Evolutionary conservation across 257 asterid species (phyloP), one percentile per base, ranked within the genome.

Genomic region (Ehretia macrophylla): DNA sequence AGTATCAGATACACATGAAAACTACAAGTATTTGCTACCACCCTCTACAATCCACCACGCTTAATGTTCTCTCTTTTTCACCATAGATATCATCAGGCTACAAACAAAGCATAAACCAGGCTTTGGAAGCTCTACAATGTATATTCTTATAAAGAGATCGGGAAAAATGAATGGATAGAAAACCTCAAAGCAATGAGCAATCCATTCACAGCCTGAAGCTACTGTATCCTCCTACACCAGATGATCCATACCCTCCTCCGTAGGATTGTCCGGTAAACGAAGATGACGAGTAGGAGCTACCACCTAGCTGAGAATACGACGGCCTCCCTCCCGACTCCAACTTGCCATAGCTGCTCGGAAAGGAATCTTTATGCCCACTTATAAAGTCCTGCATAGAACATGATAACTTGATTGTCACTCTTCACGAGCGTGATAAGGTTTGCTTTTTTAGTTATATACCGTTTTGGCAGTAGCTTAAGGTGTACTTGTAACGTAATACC

Each of bases 191-290:
- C 35, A 27, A 27, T 27, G 35, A 27, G 35, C n/a, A 40, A 51
- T 51, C 40, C 32, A 54, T 57, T 78, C 68, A 82, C 38, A 70
- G 68, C 79, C 96, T 79, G 74, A 64, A 87, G 72, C 79, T 70
- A 66, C 69, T 66, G 56, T 85, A 83, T 16, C 95, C 94, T 51
- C 95, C 95, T 35, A 65, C 62, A 37, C 88, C 86, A 55, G 87
- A 81, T 22, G 90, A 82, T 42, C 95, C 86, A 49, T 82, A 80
- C 49, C 77, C 79, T 40, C 81, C 84, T 65, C 80, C 85, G 47
- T 82, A 82, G 16, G 74, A 72, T 48, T 80, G 87, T 27, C 81
- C 84, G 10, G 78, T 16, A 20, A 64, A 71, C n/a, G 82, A 68
- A 2, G 86, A 79, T 0, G 95, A 68, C 21, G 78, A 56, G 68